A percentile compares a stretch with the other conserved stretches of the same genome.
phyloP scores from a whole-genome alignment of 148 eudicot species.

The Euryodendron excelsum region DNA sequence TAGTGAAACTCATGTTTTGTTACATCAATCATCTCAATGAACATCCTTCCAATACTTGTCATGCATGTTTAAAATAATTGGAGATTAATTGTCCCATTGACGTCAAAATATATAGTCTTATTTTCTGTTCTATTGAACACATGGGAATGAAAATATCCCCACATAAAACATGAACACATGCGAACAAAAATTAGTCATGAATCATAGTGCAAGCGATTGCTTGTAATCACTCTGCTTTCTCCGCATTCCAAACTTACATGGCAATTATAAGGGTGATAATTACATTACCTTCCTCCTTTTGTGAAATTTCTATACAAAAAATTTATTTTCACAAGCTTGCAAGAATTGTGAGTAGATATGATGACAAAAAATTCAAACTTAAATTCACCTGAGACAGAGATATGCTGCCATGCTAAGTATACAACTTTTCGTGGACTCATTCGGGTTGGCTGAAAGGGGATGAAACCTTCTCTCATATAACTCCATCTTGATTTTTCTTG shows the following conservation, averaged over 20 bases:
- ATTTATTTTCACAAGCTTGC: constrained; percentile 25
- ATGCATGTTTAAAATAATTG: too few species aligned
- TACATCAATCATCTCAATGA: too few species aligned
- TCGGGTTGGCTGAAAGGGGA: too few species aligned
- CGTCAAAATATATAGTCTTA: too few species aligned
- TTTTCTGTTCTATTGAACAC: too few species aligned
- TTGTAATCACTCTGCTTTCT: background rate
- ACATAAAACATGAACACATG: background rate
- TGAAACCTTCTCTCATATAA: background rate
- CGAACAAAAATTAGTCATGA: background rate
- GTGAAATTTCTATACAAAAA: constrained; percentile 23
- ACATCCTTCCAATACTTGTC: too few species aligned
- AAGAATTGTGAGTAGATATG: constrained; percentile 24
- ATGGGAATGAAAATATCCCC: too few species aligned
- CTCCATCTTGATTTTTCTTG: background rate
- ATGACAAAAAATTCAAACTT: background rate
- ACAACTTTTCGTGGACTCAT: background rate
- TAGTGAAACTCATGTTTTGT: too few species aligned
- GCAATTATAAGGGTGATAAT: background rate
- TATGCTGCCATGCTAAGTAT: background rate
- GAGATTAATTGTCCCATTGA: too few species aligned
- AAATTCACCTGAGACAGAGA: background rate
- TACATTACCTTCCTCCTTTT: background rate
- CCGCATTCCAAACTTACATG: background rate
- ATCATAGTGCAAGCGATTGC: background rate